Evolutionary conservation across 345 rosid genomes (phyloP), one percentile per base, ranked within the genome.

Genomic region (Syzygium aromaticum): DNA sequence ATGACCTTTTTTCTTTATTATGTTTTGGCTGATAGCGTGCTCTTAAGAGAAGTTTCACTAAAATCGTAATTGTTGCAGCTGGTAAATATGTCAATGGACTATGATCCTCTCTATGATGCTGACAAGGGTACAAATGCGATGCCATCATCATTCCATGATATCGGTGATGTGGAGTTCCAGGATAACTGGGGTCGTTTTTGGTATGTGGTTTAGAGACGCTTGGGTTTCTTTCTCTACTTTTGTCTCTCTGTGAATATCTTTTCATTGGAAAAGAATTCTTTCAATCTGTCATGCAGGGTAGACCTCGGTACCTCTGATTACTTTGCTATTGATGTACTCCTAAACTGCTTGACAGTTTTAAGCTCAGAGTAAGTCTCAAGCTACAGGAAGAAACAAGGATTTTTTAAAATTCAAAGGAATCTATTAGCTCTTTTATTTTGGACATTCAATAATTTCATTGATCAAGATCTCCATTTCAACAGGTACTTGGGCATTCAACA

Each of bases 151-250:
- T 96, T 96, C 90, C 99, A 97, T 89, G 98, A 97, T 89, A 95
- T 97, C 73, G 89, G 98, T 56, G 98, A 96, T n/a, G 93, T 97
- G 19, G 99, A 97, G 92, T 97, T 97, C 89, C 99, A 95, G 88
- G 99, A 97, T 90, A 95, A 92, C 25, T 97, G 98, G 98, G 98
- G 98, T 86, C 97, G 98, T 86, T 91, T 97, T 84, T 95, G 99
- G 99, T 97, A 93, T 51, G 56, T 51, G 52, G 61, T 77, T 64
- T 51, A 52, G 51, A 52, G 59, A 15, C 0, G 30, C 85, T 84
- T 46, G 67, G 54, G 51, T 52, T 40, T 77, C 84, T 85, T 59
- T 38, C 54, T 49, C 83, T 73, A 73, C 80, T 8, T 52, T 19
- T 84, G 57, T 52, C 23, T 85, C 54, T 14, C 77, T 52, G 28